Conservation (phyloP, 345 rosid genomes). For the Sonneratia alba region DNA sequence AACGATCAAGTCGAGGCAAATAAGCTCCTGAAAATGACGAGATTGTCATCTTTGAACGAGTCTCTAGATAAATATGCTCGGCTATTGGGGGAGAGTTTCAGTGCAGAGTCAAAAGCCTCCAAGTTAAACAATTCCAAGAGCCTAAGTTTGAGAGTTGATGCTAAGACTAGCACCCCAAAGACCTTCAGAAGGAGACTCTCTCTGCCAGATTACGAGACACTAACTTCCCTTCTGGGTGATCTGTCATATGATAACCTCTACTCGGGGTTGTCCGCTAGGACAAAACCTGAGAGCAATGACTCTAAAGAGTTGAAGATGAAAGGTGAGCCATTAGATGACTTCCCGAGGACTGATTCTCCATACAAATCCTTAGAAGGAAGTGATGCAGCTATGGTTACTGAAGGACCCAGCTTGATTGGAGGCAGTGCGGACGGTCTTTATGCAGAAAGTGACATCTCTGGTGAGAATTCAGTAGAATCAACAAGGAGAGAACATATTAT, state of each 20-base stretch:
- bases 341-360: constrained; percentile 1
- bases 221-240: constrained; percentile 42
- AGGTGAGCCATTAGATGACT: not conserved
- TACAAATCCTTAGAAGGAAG: constrained; percentile 4
- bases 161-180: constrained; percentile 22
- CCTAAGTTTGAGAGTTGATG: constrained; percentile 47
- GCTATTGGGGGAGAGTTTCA: constrained; percentile 34
- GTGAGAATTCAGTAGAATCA: constrained; percentile 13
- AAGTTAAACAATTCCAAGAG: constrained; percentile 44
- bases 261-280: not conserved
- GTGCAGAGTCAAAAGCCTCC: constrained; percentile 19
- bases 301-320: not conserved
- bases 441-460: constrained; percentile 7
- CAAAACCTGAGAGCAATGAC: not conserved
- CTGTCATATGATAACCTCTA: constrained; percentile 14
- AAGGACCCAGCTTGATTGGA: not conserved
- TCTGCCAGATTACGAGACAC: constrained; percentile 60
- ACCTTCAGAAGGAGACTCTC: constrained; percentile 69
- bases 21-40: constrained; percentile 14
- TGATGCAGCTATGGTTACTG: not conserved
- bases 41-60: constrained; percentile 42
- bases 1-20: not conserved
- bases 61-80: constrained; percentile 47
- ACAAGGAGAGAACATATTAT: constrained; percentile 8
- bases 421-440: not conserved